Conservation (phyloP, 768 basidiomycete genomes). For the Favolaschia claudopus region DNA sequence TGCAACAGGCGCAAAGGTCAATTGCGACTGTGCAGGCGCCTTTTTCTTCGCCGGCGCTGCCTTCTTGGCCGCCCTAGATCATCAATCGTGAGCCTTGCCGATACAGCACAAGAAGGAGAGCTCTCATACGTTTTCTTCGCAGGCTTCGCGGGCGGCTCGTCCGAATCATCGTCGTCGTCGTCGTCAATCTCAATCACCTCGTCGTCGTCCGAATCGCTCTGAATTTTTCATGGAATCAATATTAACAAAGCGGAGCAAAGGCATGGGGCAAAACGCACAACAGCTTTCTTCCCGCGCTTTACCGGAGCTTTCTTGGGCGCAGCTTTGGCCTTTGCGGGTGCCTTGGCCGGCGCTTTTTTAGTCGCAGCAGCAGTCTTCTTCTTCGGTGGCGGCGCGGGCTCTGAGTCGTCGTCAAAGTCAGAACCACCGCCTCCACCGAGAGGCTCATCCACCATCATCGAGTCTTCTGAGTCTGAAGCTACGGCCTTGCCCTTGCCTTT, state of each 20-base stretch:
- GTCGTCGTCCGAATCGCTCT: slow-evolving; percentile 58
- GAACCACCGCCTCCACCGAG: slow-evolving; percentile 51
- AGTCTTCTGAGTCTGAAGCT: slow-evolving; percentile 68
- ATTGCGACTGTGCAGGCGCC: slow-evolving; percentile 56
- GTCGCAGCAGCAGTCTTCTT: slow-evolving; percentile 50
- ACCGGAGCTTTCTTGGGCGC: slow-evolving; percentile 51
- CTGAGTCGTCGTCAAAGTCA: slow-evolving; percentile 62
- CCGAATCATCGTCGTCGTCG: slow-evolving; percentile 59
- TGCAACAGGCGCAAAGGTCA: slow-evolving; percentile 66
- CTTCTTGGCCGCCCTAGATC: slow-evolving; percentile 42
- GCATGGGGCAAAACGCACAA: slow-evolving; percentile 30
- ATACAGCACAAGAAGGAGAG: not conserved
- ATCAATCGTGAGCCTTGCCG: not conserved
- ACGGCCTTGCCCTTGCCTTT: slow-evolving; percentile 59
- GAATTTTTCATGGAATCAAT: not conserved
- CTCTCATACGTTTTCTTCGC: slow-evolving; percentile 69
- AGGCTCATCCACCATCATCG: slow-evolving; percentile 79
- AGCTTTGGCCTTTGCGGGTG: slow-evolving; percentile 46
- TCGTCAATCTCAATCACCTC: slow-evolving; percentile 63
- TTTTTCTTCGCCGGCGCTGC: slow-evolving; percentile 42
- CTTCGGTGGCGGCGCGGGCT: slow-evolving; percentile 54
- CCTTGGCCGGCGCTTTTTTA: slow-evolving; percentile 40
- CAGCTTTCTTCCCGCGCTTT: slow-evolving; percentile 63
- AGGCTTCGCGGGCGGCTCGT: slow-evolving; percentile 50
- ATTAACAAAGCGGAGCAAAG: not conserved